phyloP scores from a whole-genome alignment of 2,329 filamentous ascomycete genomes.

The Stemphylium vesicarium region DNA sequence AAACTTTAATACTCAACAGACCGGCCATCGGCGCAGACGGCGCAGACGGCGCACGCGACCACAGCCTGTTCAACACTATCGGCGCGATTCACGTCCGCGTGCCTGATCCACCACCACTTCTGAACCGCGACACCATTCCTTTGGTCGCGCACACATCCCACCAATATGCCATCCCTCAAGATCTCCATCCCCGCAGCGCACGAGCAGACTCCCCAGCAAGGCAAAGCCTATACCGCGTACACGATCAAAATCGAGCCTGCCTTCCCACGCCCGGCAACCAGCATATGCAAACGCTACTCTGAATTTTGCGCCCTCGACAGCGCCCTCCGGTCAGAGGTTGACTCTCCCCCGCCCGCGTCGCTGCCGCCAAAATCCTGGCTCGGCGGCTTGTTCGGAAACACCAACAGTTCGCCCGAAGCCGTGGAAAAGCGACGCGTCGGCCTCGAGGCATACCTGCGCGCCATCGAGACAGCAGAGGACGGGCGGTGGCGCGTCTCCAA shows the following conservation, averaged over 20 bases:
- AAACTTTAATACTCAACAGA: not conserved
- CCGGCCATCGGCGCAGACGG: not conserved
- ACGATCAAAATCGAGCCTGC: constrained; percentile 78
- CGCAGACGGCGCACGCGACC: constrained; percentile 14
- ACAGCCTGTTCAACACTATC: constrained; percentile 2
- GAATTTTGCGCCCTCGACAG: constrained; percentile 75
- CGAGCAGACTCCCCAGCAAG: constrained; percentile 55
- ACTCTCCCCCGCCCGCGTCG: constrained; percentile 68
- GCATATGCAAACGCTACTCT: constrained; percentile 81
- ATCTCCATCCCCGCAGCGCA: constrained; percentile 58
- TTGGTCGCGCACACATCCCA: too few species aligned
- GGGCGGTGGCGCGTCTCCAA: constrained; percentile 75
- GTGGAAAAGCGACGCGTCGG: constrained; percentile 72
- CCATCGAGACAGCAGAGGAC: constrained; percentile 76
- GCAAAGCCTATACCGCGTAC: constrained; percentile 76
- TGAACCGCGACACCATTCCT: not conserved
- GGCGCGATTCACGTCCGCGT: constrained; percentile 7
- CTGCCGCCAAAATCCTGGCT: constrained; percentile 81
- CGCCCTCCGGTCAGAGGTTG: constrained; percentile 65
- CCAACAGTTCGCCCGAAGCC: constrained; percentile 70
- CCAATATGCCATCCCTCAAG: constrained; percentile 53
- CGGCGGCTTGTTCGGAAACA: constrained; percentile 60
- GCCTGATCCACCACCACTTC: not conserved
- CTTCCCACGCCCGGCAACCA: constrained; percentile 76
- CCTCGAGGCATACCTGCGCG: constrained; percentile 74